phyloP scores from a whole-genome alignment of 2,329 filamentous ascomycete genomes.

The Neophaeococcomyces mojaviensis region DNA sequence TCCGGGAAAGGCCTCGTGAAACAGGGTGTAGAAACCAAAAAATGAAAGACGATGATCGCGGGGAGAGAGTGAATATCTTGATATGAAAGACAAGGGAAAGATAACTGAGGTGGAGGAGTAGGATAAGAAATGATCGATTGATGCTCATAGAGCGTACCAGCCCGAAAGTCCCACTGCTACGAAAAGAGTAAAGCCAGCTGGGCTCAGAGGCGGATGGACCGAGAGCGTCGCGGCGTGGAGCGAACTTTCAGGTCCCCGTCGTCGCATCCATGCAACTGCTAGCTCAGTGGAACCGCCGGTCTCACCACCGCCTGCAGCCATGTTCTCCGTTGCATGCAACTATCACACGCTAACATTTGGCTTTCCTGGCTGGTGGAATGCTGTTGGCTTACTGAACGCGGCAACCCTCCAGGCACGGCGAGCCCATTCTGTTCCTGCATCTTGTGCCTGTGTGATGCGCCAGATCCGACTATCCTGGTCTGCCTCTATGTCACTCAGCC shows the following conservation, averaged over 20 bases:
- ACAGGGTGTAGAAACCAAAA: constrained; percentile 20
- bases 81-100: constrained; percentile 22
- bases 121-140: constrained; percentile 24
- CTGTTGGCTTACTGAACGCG: constrained; percentile 4
- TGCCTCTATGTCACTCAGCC: neutral
- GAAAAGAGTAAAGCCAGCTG: constrained; percentile 14
- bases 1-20: constrained; percentile 23
- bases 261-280: constrained; percentile 19
- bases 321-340: constrained; percentile 20
- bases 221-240: constrained; percentile 11
- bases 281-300: constrained; percentile 18
- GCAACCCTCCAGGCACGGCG: neutral
- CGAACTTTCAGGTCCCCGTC: constrained; percentile 21
- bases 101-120: constrained; percentile 20
- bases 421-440: constrained; percentile 9
- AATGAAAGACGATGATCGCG: constrained; percentile 21
- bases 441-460: constrained; percentile 2
- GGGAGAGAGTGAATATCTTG: constrained; percentile 22
- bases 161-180: constrained; percentile 7
- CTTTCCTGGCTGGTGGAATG: constrained; percentile 9
- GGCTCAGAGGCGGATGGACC: constrained; percentile 7
- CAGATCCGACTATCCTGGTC: constrained; percentile 4
- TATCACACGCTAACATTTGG: constrained; percentile 21
- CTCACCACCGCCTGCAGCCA: constrained; percentile 15
- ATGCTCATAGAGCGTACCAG: constrained; percentile 14